Evolutionary conservation across 108 stramenopile species (phyloP).

Genomic region (Pelagomonas calceolata): DNA sequence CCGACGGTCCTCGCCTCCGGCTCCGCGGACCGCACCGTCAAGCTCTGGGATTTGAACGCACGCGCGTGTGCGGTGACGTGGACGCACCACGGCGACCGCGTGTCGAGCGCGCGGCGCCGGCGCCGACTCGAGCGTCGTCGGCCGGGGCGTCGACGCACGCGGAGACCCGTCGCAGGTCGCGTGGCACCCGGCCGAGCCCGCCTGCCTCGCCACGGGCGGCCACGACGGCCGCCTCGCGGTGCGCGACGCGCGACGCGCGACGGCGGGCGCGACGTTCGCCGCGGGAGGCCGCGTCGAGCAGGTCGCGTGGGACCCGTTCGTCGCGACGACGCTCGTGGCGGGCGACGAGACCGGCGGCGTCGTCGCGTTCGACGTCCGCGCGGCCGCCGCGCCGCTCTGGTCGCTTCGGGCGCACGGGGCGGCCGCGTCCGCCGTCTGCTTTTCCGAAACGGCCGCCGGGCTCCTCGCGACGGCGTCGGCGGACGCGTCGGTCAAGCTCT

Average conservation of each 20-base stretch:
- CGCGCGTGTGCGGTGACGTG: conserved; percentile 57
- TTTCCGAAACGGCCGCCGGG: conserved; percentile 68
- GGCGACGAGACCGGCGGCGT: conserved; percentile 81
- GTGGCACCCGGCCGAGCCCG: conserved; percentile 85
- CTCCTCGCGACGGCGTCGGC: conserved; percentile 73
- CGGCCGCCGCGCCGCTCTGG: conserved; percentile 60
- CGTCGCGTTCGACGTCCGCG: conserved; percentile 80
- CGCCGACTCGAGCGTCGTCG: too few species aligned
- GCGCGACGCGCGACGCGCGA: conserved; percentile 56
- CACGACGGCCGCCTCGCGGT: conserved; percentile 74
- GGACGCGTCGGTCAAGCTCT: conserved; percentile 83
- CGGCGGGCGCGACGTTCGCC: conserved; percentile 13
- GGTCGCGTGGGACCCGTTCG: conserved; percentile 79
- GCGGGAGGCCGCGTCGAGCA: conserved; percentile 25
- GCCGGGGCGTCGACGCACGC: too few species aligned
- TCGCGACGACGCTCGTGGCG: conserved; percentile 58
- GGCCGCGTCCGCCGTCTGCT: conserved; percentile 69
- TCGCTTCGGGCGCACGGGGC: conserved; percentile 69
- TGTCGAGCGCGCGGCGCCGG: too few species aligned
- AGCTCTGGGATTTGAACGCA: conserved; percentile 43
- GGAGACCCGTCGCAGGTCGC: too few species aligned
- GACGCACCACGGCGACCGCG: conserved; percentile 89
- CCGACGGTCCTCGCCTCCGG: conserved; percentile 87
- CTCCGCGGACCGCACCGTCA: conserved; percentile 91
- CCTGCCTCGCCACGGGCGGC: conserved; percentile 76